Evolutionary conservation across 495 filamentous ascomycete genomes (phyloP), one percentile per base, ranked within the genome.

Genomic region (Sordaria brevicollis): DNA sequence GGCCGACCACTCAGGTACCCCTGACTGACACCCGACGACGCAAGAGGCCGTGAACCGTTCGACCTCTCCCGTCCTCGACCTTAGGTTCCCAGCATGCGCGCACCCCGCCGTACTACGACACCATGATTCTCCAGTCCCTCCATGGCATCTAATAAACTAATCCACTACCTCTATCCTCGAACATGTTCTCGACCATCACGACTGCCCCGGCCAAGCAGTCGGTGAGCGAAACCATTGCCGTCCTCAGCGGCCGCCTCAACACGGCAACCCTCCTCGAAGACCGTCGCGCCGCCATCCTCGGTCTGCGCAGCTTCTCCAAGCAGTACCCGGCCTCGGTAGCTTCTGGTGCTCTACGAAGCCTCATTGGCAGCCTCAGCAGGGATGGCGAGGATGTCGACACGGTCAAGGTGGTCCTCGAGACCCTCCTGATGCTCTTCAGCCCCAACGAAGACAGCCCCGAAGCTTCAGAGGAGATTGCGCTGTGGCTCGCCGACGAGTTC

Each of bases 401-500:
- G 25, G 89, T 93, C 76, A 97, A 97, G 81, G 88, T 96, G 70
- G 91, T 95, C 69, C 83, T 99, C 72, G 95, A 99, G 85, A 98
- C 95, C 65, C 82, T 99, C 74, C 83, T 98, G 80, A 92, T 93
- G 90, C 88, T 99, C 43, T 98, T 97, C 81, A 86, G 75, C 70
- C 84, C 85, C 21, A 85, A 86, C 72, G 79, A 82, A 66, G 80
- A 82, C 69, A 88, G 86, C 72, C 93, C 93, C 66, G 95, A 99
- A 85, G 93, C 95, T 49, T 96, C 93, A 15, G 96, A 97, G 70
- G 95, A 99, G 78, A 96, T 99, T 76, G 92, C 92, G 34, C 86
- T 97, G 6, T 98, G 94, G 94, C 86, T 99, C 68, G 94, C 95
- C 65, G 95, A 99, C 81, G 94, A 97, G 78, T 99, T 99, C 75